Percentiles rank a stretch among this genome's conserved stretches.
Conservation (phyloP, 495 filamentous ascomycete genomes). For the Rostrohypoxylon terebratum region DNA sequence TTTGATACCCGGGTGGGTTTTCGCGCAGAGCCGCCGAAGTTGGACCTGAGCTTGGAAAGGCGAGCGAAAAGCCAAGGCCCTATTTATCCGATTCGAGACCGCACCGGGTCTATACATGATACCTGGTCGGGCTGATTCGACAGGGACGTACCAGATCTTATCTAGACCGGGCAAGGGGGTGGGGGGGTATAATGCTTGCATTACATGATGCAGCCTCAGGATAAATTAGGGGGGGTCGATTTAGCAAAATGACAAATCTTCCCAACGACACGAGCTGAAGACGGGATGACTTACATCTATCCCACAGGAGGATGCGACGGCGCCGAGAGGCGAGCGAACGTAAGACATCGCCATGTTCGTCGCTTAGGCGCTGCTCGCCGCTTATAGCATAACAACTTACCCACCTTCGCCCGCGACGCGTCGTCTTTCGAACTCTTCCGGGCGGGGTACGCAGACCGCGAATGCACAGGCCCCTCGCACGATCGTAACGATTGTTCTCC, state of each 20-base stretch:
- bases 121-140: constrained; percentile 21
- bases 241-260: constrained; percentile 23
- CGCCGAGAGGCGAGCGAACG: background rate
- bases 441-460: constrained; percentile 34
- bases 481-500: background rate
- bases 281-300: constrained; percentile 2
- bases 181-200: constrained; percentile 27
- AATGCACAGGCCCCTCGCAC: constrained; percentile 17
- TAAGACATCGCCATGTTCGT: background rate
- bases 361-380: constrained; percentile 6
- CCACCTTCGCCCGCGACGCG: background rate
- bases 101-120: constrained; percentile 18
- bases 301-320: constrained; percentile 25
- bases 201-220: constrained; percentile 43
- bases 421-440: constrained; percentile 2
- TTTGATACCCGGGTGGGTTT: constrained; percentile 30
- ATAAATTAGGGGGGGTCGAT: constrained; percentile 41
- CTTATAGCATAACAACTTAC: background rate
- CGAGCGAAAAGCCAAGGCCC: constrained; percentile 30
- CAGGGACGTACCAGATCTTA: constrained; percentile 25
- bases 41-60: constrained; percentile 32
- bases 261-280: constrained; percentile 16
- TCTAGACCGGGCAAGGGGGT: constrained; percentile 20
- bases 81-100: constrained; percentile 41
- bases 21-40: constrained; percentile 40